These are phyloP conservation scores for Paraurostyla sp. DNA, from an alignment of 73 alveolate genomes.

Conservation along the genomic window DNA sequence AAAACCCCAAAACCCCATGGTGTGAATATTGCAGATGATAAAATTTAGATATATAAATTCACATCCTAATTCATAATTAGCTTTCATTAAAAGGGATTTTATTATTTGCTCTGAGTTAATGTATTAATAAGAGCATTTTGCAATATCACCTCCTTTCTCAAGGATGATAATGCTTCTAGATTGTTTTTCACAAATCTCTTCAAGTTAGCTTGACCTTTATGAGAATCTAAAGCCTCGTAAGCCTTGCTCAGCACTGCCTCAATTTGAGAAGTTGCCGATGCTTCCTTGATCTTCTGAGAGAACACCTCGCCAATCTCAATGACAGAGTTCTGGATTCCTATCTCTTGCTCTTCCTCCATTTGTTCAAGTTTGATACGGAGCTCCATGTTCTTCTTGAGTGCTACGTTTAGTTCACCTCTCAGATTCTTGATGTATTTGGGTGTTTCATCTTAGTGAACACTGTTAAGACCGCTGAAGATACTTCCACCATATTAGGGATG, in stretches of 20 bases:
- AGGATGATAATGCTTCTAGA: constrained; percentile 11
- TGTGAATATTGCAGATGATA: no score
- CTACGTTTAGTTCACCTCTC: constrained; percentile 35
- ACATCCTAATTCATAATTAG: no score
- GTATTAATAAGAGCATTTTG: not conserved
- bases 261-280: not conserved
- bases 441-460: constrained; percentile 7
- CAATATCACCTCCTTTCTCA: constrained; percentile 20
- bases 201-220: not conserved
- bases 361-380: constrained; percentile 6
- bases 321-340: constrained; percentile 2
- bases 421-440: constrained; percentile 40
- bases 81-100: no score
- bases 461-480: not conserved
- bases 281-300: constrained; percentile 28
- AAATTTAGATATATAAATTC: no score
- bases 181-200: constrained; percentile 22
- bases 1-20: no score
- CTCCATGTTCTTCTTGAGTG: constrained; percentile 41
- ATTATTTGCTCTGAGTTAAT: no score
- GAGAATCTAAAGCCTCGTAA: not conserved
- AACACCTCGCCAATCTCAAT: constrained; percentile 5
- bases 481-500: not conserved
- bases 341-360: constrained; percentile 43
- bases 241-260: constrained; percentile 13